phyloP scores from a whole-genome alignment of 2,329 filamentous ascomycete species.

The Calonectria pteridis region DNA sequence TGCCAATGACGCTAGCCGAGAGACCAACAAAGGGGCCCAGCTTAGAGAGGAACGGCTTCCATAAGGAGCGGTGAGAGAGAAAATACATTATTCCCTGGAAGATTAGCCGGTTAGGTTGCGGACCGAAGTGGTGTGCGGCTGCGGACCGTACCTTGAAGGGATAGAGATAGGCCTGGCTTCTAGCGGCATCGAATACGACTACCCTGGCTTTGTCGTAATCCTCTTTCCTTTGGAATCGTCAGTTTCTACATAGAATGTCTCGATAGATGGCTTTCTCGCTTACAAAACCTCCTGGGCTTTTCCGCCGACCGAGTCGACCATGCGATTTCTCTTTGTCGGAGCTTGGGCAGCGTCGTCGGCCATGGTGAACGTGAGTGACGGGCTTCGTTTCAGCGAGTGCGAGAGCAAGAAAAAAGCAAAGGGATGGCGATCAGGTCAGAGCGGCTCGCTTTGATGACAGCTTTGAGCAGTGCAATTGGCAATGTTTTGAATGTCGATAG shows the following conservation, averaged over 20 bases:
- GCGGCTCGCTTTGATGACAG: not conserved
- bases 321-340: constrained; percentile 44
- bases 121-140: not conserved
- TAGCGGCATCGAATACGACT: constrained; percentile 76
- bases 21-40: constrained; percentile 75
- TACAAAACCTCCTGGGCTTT: constrained; percentile 66
- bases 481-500: not conserved
- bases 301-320: constrained; percentile 55
- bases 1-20: constrained; percentile 76
- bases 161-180: constrained; percentile 86
- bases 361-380: not conserved
- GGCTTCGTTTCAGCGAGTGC: not conserved
- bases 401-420: not conserved
- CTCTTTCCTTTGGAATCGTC: constrained; percentile 63
- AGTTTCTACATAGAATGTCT: constrained; percentile 6
- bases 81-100: constrained; percentile 72
- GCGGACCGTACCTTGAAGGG: constrained; percentile 73
- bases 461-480: not conserved
- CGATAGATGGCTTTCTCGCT: not conserved
- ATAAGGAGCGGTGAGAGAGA: constrained; percentile 65
- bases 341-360: constrained; percentile 35
- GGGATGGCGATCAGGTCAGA: not conserved
- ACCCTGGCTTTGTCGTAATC: constrained; percentile 77
- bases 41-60: constrained; percentile 69
- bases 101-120: constrained; percentile 25